Evolutionary conservation across 2,329 filamentous ascomycete genomes (phyloP).

Genomic region (Colletotrichum tanaceti): DNA sequence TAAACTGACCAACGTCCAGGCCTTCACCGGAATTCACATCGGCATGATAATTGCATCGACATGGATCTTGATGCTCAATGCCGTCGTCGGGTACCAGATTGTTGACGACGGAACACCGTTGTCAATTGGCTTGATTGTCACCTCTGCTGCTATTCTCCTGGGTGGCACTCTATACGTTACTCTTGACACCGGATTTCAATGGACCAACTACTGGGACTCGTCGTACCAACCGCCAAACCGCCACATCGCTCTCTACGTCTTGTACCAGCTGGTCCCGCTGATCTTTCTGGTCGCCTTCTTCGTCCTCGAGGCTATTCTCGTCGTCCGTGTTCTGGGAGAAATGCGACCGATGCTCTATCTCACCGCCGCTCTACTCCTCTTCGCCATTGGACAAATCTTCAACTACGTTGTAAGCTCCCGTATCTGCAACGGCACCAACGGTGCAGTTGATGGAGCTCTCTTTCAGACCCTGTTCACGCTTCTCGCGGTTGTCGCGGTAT

Average conservation of each 20-base stretch:
- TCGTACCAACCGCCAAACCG: conserved; percentile 70
- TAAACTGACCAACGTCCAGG: conserved; percentile 59
- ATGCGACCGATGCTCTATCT: conserved; percentile 93
- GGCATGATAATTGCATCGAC: conserved; percentile 87
- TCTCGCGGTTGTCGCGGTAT: conserved; percentile 82
- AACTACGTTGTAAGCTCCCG: conserved; percentile 93
- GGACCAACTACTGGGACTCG: conserved; percentile 81
- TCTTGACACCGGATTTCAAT: conserved; percentile 89
- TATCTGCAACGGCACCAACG: conserved; percentile 84
- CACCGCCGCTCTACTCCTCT: conserved; percentile 77
- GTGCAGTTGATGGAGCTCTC: conserved; percentile 91
- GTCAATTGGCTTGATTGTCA: conserved; percentile 79
- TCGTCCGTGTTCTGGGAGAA: conserved; percentile 88
- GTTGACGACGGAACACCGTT: conserved; percentile 92
- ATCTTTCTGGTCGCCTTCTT: conserved; percentile 92
- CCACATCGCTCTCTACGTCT: conserved; percentile 88
- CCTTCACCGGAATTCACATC: conserved; percentile 90
- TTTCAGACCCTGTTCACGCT: conserved; percentile 96
- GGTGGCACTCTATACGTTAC: conserved; percentile 95
- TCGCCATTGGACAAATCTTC: conserved; percentile 94
- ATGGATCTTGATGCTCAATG: conserved; percentile 94
- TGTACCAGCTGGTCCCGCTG: conserved; percentile 91
- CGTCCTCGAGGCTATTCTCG: conserved; percentile 83
- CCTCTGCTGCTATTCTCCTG: conserved; percentile 78
- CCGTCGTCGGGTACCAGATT: conserved; percentile 90